phyloP scores from a whole-genome alignment of 441 rosid species.

The Pelargonium cotyledonis region DNA sequence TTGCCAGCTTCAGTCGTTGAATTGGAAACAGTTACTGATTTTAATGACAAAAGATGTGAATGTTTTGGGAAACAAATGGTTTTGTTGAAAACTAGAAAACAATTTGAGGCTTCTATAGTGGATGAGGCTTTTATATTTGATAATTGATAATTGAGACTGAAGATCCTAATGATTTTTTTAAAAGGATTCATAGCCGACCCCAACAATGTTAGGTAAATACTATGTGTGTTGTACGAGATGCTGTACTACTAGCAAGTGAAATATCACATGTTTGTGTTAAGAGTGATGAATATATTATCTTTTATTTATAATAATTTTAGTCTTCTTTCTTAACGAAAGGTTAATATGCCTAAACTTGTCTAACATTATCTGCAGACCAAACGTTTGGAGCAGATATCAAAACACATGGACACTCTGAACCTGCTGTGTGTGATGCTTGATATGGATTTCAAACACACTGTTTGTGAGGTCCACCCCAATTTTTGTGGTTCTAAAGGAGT shows the following conservation, averaged over 20 bases:
- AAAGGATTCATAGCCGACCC: no score
- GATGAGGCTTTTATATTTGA: no score
- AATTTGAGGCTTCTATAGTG: not conserved
- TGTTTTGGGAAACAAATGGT: not conserved
- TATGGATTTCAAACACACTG: conserved; percentile 54
- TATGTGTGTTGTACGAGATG: no score
- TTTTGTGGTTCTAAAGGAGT: conserved; percentile 48
- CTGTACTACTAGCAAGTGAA: no score
- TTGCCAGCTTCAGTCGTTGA: not conserved
- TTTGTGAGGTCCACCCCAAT: conserved; percentile 51
- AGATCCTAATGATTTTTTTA: no score
- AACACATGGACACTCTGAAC: conserved; percentile 43
- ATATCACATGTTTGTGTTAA: no score
- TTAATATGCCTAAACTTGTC: not conserved
- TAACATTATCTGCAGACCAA: conserved; percentile 44
- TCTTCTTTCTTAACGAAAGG: not conserved
- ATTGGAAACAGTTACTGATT: not conserved
- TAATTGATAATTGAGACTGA: not conserved
- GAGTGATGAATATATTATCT: no score
- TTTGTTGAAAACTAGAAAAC: not conserved
- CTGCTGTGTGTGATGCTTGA: conserved; percentile 76
- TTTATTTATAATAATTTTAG: no score
- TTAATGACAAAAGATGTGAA: not conserved
- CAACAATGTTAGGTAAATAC: no score
- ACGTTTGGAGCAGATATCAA: conserved; percentile 59